Evolutionary conservation across 768 basidiomycete species (phyloP), one percentile per base, ranked within the genome.

Genomic region (Gymnopilus dilepis): DNA sequence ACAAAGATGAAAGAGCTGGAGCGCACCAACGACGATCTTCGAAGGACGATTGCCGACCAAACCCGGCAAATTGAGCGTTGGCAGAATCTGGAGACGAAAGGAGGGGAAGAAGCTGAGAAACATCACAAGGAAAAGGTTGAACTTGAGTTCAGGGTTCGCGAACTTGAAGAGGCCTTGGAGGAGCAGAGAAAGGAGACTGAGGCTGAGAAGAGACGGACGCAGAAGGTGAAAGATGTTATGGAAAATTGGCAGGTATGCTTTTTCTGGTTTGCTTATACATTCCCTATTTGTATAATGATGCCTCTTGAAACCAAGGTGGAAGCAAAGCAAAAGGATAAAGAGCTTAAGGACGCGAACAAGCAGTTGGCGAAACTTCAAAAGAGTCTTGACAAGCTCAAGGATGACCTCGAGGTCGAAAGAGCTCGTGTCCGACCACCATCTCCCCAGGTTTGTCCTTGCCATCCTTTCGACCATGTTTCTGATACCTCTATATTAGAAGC

Each of bases 41-140:
- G 85, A 61, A 83, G 85, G 6, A 79, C 80, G 9, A 83, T 82
- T 50, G 73, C 74, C 4, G 82, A 88, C 41, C 75, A 91, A 37
- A 80, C 83, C 52, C 81, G 82, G 15, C 91, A 93, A 65, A 75
- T 92, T 8, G 83, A 84, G 41, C 85, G 87, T 67, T 91, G 89
- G 89, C 81, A 89, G 67, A 80, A 72, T 26, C 72, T 91, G 17
- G 91, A 92, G 67, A 86, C 77, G 26, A 86, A 84, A 50, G 89
- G 86, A 48, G 86, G 82, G 11, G 82, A 77, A 17, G 86, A 89
- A 31, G 77, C 82, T 8, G 89, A 88, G 55, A 71, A 74, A 6
- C 73, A 82, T 54, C 80, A 86, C 41, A 87, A 85, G 68, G 76
- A 79, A 58, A 82, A 83, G 9, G 74, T 81, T 9, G 82, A 86